Evolutionary conservation across 768 basidiomycete species (phyloP), one percentile per base, ranked within the genome.

Genomic region (Rhodotorula graminis): DNA sequence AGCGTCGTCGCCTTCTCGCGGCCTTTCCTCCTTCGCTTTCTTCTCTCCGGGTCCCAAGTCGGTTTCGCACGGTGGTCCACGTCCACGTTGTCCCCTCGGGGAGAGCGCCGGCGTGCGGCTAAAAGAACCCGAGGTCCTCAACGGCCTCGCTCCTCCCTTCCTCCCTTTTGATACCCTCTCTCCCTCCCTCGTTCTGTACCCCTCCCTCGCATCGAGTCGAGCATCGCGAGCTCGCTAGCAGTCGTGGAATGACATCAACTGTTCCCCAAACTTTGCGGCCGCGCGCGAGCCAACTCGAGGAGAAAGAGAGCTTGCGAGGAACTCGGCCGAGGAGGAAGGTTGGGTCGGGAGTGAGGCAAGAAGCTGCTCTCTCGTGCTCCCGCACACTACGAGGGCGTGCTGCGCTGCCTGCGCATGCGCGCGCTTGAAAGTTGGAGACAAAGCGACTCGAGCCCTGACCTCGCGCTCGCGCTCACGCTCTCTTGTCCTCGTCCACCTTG

Each of bases 181-280:
- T 23, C 31, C 33, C 47, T 49, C 47, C 47, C 21, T 23, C 25
- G 10, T 23, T 52, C 23, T 52, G 50, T 52, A 52, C 33, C 25
- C 19, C 33, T 37, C 18, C 10, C 33, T 40, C 58, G 29, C 55
- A 31, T 56, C 40, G 40, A 25, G 23, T 37, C 11, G 44, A 52
- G 50, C 50, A 52, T 27, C 50, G 10, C 50, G 50, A 52, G 50
- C 50, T 52, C 50, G 50, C 25, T 27, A 25, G 50, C 50, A 52
- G 5, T 52, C 50, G 50, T 52, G 50, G 23, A 27, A 42, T 40
- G 42, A 44, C 42, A 37, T 64, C 62, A 37, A 65, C 79, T 70
- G 66, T 80, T 81, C 80, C 78, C 19, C 47, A 49, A 49, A 49
- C 19, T n/a, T n/a, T n/a, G n/a, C n/a, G n/a, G 16, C 21, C n/a